These are phyloP conservation scores for Cryomyces minteri DNA, from an alignment of 495 filamentous ascomycete genomes.

Conservation along the genomic window DNA sequence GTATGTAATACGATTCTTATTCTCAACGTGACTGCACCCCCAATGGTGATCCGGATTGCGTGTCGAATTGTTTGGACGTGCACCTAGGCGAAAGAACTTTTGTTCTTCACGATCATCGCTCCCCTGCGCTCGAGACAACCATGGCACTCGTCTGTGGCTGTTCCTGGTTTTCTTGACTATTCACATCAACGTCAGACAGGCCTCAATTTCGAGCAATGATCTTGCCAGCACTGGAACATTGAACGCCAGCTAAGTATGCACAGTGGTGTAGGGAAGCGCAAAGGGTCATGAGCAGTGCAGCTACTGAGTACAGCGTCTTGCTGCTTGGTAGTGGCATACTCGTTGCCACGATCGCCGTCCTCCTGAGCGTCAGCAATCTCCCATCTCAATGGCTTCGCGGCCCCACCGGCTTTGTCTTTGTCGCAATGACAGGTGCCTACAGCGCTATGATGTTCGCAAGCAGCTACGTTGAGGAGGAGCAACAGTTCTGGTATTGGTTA, in stretches of 20 bases:
- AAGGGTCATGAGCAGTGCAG: conserved; percentile 59
- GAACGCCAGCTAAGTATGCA: neutral
- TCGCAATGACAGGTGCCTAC: conserved; percentile 36
- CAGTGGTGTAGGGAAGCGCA: conserved; percentile 30
- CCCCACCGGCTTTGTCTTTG: conserved; percentile 15
- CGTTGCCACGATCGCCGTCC: conserved; percentile 20
- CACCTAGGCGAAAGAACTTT: no score
- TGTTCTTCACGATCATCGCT: no score
- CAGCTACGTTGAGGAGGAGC: conserved; percentile 95
- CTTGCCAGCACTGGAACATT: no score
- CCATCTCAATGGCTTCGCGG: neutral
- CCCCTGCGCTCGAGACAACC: no score
- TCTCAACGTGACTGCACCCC: no score
- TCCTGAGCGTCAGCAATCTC: conserved; percentile 14
- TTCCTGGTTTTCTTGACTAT: no score
- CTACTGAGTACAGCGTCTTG: conserved; percentile 71
- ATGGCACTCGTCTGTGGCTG: no score
- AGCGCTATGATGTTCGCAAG: conserved; percentile 90
- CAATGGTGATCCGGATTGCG: no score
- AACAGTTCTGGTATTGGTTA: conserved; percentile 95
- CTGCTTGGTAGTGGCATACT: conserved; percentile 36
- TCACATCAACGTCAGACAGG: no score
- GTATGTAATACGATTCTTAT: no score
- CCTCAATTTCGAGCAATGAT: no score
- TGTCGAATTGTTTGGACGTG: no score